Evolutionary conservation across 1,139 yeast species (phyloP).

Genomic region (Sugiyamaella paludigena): DNA sequence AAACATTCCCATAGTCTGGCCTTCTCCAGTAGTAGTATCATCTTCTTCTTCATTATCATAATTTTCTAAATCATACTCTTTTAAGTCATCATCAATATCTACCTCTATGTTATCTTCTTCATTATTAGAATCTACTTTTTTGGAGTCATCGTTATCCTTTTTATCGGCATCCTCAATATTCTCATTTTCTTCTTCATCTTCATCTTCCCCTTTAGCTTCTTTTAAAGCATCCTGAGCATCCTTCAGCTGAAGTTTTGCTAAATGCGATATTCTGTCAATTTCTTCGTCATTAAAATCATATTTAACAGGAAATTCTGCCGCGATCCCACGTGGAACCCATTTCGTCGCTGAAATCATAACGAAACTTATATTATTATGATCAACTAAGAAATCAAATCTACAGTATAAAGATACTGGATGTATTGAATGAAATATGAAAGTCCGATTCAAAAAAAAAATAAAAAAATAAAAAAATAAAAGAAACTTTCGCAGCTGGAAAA

Average conservation of each 20-base stretch:
- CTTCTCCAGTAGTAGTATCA: slow-evolving; percentile 33
- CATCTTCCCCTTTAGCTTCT: slow-evolving; percentile 38
- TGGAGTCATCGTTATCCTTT: slow-evolving; percentile 32
- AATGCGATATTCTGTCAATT: slow-evolving; percentile 81
- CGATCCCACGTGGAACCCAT: slow-evolving; percentile 97
- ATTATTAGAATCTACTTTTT: slow-evolving; percentile 22
- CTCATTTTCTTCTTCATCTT: slow-evolving; percentile 24
- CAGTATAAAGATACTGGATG: not conserved
- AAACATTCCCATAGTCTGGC: slow-evolving; percentile 43
- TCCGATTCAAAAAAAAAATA: slow-evolving; percentile 15
- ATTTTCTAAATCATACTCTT: slow-evolving; percentile 81
- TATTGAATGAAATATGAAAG: slow-evolving; percentile 10
- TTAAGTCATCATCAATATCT: slow-evolving; percentile 55
- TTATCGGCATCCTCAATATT: slow-evolving; percentile 16
- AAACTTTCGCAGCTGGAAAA: too few relatives aligned
- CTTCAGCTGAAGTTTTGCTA: slow-evolving; percentile 78
- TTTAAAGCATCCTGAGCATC: slow-evolving; percentile 67
- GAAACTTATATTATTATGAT: not conserved
- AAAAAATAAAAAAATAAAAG: not conserved
- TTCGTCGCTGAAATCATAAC: slow-evolving; percentile 84
- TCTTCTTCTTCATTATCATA: slow-evolving; percentile 81
- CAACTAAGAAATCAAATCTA: not conserved
- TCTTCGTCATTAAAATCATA: slow-evolving; percentile 89
- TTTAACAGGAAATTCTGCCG: slow-evolving; percentile 87
- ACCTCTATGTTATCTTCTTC: slow-evolving; percentile 27